Base-by-base conservation (phyloP, 768 basidiomycete species). In the Paxillus rubicundulus region DNA sequence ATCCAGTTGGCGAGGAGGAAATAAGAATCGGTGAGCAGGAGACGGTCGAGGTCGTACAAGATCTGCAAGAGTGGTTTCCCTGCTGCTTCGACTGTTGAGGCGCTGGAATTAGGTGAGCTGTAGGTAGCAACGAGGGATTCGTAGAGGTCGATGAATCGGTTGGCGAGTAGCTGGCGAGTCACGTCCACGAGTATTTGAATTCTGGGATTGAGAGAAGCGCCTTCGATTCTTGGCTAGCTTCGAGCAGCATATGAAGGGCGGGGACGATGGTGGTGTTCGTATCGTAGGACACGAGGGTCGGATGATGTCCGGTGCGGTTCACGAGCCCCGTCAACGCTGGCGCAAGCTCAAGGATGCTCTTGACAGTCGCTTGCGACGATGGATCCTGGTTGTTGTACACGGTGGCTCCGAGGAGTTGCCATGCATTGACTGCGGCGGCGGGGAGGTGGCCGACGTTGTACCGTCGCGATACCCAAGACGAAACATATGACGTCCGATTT, bases 171-270 rank as follows among this genome's bases (percentile, higher is more conserved):
- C 49, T 76, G 74, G 16, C 74, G 71, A 16, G 71, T 59, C 37
- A 73, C 47, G 47, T 76, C 70, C 14, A 75, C 70, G n/a, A 71
- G 61, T 70, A 69, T 37, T 50, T 55, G 59, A 71, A 76, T 54
- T 75, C 74, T 3, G 68, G 69, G 5, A 65, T 54, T 2, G 54
- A 2, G 7, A 24, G 4, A 17, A 75, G 63, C 0, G 38, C 34
- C 14, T 54, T 12, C 39, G 51, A 50, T 49, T 46, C n/a, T n/a
- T 53, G 3, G 57, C 64, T 44, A 47, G 64, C 60, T 32, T 69
- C 74, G 4, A 78, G 72, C 2, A 98, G 71, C 3, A 90, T 92
- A 49, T 82, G 79, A 33, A 96, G 72, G 0, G 92, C 84, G 1
- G 92, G 87, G 10, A 91, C 81, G 39, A 95, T 79, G 5, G 89